Base-by-base conservation (phyloP, 1,284 basidiomycete genomes). In the Microbotryomycetes sp. region DNA sequence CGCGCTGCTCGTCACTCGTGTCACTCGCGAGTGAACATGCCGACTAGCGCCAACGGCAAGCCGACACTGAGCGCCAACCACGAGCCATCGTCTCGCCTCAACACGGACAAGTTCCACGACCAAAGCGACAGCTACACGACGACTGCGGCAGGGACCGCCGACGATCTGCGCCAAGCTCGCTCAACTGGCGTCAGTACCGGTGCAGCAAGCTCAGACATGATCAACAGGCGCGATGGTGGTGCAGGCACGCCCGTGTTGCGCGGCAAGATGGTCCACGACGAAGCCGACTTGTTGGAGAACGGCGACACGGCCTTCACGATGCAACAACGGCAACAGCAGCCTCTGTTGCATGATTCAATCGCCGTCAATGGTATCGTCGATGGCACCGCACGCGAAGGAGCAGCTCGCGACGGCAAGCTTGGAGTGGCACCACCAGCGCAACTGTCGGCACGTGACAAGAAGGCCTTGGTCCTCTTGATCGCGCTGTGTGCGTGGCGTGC, bases 381-480 rank as follows among this genome's bases (percentile, higher is more conserved):
- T 23, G 49, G 60, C 22, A 26, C 23, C 6, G 26, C n/a, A 32
- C n/a, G 16, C 25, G 6, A 49, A 55, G 32, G 48, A 31, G 4
- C 45, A 45, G 45, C 12, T 16, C 16, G 46, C 23, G 15, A 14
- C 19, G 9, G 29, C 29, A 1, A 19, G 22, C 2, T 45, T 45
- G 29, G 26, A 7, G 22, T 50, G 42, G 36, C 19, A 19, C 36
- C 36, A 42, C 28, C 49, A 12, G 49, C 9, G 15, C 49, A 22
- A 23, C 22, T 50, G 22, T 50, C 49, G 9, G 12, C 9, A 9
- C 36, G 65, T 28, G 92, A 97, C 77, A 88, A 87, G 78, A 81
- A 83, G 69, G 90, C 88, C 36, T 91, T 98, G 81, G 83, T 82
- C 7, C 77, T 98, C 60, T 80, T 98, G 48, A 87, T 92, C 74